These are phyloP conservation scores for Climacium dendroides DNA, from an alignment of 225 moss, liverwort and hornwort genomes.

Conservation along the genomic window DNA sequence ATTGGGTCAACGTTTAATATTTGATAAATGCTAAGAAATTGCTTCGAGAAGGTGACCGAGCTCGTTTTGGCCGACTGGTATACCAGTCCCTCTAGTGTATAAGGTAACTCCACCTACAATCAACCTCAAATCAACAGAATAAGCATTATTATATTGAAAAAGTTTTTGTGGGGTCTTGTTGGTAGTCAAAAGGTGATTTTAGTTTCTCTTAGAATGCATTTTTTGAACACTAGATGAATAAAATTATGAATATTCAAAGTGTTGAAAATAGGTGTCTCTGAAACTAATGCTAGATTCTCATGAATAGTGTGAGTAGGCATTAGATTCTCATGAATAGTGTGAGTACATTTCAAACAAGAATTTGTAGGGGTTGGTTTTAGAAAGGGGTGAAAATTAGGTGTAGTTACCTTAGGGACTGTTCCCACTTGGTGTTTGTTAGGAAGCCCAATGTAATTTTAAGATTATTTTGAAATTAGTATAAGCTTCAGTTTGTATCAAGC, in stretches of 20 bases:
- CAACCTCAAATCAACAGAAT: too few relatives aligned
- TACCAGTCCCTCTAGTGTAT: too few relatives aligned
- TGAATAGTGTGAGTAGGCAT: too few relatives aligned
- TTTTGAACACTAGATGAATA: background rate
- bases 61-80: background rate
- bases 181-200: background rate
- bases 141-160: background rate
- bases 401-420: too few relatives aligned
- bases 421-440: too few relatives aligned
- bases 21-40: background rate
- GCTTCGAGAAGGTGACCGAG: too few relatives aligned
- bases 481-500: too few relatives aligned
- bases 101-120: too few relatives aligned
- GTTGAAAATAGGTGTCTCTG: background rate
- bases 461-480: too few relatives aligned
- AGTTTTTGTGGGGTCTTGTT: background rate
- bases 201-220: background rate
- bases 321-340: background rate
- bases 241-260: background rate
- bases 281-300: too few relatives aligned
- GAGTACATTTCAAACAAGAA: background rate
- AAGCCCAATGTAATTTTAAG: too few relatives aligned
- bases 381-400: too few relatives aligned
- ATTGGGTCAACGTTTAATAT: background rate
- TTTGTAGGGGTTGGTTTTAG: background rate